phyloP scores from a whole-genome alignment of 2,329 filamentous ascomycete species.

The Penicillium digitatum region DNA sequence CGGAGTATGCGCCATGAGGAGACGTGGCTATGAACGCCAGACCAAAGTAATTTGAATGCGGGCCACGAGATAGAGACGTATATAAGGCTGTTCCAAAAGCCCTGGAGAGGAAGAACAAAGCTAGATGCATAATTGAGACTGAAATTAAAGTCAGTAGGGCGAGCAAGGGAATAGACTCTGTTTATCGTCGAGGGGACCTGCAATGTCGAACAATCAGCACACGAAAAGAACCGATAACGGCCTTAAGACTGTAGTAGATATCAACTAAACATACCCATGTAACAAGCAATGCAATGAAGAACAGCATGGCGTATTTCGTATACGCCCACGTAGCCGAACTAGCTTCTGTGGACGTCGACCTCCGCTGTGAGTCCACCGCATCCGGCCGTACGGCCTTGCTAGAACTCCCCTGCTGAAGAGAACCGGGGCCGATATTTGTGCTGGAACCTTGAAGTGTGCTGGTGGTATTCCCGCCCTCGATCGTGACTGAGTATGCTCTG shows the following conservation, averaged over 20 bases:
- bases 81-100: slow-evolving; percentile 79
- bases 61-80: slow-evolving; percentile 67
- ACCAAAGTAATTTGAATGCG: slow-evolving; percentile 49
- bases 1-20: neutral
- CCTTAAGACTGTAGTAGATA: neutral
- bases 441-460: neutral
- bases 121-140: slow-evolving; percentile 66
- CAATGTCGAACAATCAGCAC: neutral
- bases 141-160: slow-evolving; percentile 52
- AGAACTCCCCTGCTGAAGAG: neutral
- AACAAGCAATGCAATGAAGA: slow-evolving; percentile 42
- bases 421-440: neutral
- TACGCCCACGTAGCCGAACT: slow-evolving; percentile 40
- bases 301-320: slow-evolving; percentile 40
- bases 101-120: slow-evolving; percentile 73
- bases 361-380: slow-evolving; percentile 12
- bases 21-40: slow-evolving; percentile 2
- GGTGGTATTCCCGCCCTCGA: slow-evolving; percentile 24
- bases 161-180: slow-evolving; percentile 65
- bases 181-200: slow-evolving; percentile 69
- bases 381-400: neutral
- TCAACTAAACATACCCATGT: slow-evolving; percentile 34
- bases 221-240: neutral
- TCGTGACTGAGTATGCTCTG: slow-evolving; percentile 32
- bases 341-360: slow-evolving; percentile 24